These are phyloP conservation scores for Dinochytrium kinnereticum DNA, from an alignment of 371 early-diverging fungal species.

Conservation along the genomic window DNA sequence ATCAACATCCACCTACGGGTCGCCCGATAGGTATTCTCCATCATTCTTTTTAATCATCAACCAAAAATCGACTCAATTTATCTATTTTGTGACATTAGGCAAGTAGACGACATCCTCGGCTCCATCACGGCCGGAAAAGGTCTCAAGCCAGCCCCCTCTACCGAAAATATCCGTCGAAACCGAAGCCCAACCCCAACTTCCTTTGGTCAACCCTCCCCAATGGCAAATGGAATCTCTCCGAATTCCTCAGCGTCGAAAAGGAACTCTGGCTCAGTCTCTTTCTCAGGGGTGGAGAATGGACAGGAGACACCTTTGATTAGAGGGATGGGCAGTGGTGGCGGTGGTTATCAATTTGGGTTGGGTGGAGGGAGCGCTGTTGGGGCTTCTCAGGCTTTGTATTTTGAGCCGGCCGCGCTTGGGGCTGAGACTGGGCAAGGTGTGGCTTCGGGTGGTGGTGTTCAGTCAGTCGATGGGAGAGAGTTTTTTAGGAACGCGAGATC, in stretches of 20 bases:
- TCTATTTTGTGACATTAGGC: not conserved
- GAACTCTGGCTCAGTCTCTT: not conserved
- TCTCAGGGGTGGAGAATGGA: not conserved
- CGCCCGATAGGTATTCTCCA: conserved; percentile 9
- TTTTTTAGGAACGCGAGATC: conserved; percentile 43
- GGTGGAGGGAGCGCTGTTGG: not conserved
- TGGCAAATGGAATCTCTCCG: not conserved
- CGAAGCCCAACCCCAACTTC: not conserved
- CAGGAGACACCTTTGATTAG: conserved; percentile 3
- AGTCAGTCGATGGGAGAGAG: conserved; percentile 46
- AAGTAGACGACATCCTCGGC: conserved; percentile 5
- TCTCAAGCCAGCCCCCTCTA: not conserved
- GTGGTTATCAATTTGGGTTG: not conserved
- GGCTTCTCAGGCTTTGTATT: not conserved
- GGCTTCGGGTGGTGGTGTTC: not conserved
- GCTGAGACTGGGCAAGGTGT: not conserved
- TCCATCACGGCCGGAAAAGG: not conserved
- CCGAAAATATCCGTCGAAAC: not conserved
- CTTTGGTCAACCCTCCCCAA: too few relatives aligned
- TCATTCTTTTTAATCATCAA: too few relatives aligned
- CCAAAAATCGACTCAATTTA: not conserved
- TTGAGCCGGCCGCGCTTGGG: not conserved
- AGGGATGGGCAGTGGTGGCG: not conserved
- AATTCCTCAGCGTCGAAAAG: not conserved
- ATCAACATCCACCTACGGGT: not conserved